Evolutionary conservation across 2,329 filamentous ascomycete species (phyloP).

Genomic region (Fusarium illudens): DNA sequence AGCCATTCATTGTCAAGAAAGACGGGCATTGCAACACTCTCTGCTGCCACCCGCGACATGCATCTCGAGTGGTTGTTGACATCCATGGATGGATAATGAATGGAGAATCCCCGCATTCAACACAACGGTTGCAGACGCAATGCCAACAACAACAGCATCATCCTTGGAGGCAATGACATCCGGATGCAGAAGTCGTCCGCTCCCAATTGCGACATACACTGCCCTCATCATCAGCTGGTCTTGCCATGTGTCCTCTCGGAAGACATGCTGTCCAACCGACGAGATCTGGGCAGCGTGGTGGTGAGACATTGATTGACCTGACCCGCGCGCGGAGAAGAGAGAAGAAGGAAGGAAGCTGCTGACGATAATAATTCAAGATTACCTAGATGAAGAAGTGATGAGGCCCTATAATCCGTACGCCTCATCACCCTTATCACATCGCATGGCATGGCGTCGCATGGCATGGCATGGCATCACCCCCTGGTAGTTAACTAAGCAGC

Average conservation of each 20-base stretch:
- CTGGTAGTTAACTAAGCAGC: neutral
- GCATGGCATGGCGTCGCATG: conserved; percentile 10
- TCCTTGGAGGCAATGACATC: conserved; percentile 9
- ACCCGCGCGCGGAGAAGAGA: conserved; percentile 1
- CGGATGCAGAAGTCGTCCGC: neutral
- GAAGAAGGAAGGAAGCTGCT: neutral
- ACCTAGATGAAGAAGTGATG: conserved; percentile 20
- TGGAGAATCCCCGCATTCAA: conserved; percentile 2
- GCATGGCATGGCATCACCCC: conserved; percentile 7
- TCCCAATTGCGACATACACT: conserved; percentile 1
- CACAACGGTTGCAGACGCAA: neutral
- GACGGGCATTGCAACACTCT: neutral
- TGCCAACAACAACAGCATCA: conserved; percentile 13
- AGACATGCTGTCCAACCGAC: neutral
- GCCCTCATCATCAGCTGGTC: neutral
- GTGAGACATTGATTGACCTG: conserved; percentile 10
- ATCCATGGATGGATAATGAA: neutral
- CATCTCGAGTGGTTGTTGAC: neutral
- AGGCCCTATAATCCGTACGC: conserved; percentile 33
- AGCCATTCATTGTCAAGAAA: neutral
- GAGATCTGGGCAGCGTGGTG: conserved; percentile 13
- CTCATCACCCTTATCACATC: conserved; percentile 28
- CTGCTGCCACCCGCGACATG: conserved; percentile 10
- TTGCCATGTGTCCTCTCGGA: neutral
- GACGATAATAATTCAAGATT: conserved; percentile 1